A percentile compares a stretch with the other conserved stretches of the same genome.
Evolutionary conservation across 192 early-diverging fungal genomes (phyloP).

Genomic region (Mortierella hygrophila): DNA sequence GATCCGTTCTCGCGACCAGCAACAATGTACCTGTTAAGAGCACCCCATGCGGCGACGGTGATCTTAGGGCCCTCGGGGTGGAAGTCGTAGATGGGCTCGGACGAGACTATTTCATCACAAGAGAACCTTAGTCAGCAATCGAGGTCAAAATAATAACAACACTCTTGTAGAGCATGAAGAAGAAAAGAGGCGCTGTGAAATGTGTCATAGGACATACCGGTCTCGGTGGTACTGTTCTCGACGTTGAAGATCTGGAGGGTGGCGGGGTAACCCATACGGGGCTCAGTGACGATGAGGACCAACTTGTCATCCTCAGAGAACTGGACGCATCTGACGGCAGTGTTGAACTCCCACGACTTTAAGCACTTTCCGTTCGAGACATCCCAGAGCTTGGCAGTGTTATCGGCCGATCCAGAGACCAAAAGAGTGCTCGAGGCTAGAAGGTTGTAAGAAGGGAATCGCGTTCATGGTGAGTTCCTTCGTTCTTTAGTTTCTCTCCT

Average conservation of each 20-base stretch:
- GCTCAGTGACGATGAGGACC: slow-evolving; percentile 95
- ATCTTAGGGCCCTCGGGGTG: slow-evolving; percentile 84
- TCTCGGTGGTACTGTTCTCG: slow-evolving; percentile 67
- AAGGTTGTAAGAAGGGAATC: background rate
- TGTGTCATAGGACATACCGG: slow-evolving; percentile 59
- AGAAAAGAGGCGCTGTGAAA: too few species aligned
- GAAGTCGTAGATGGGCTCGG: slow-evolving; percentile 82
- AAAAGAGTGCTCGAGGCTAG: slow-evolving; percentile 80
- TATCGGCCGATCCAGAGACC: slow-evolving; percentile 93
- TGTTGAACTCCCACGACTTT: slow-evolving; percentile 91
- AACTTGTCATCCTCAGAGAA: slow-evolving; percentile 92
- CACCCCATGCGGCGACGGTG: slow-evolving; percentile 93
- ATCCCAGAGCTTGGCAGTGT: slow-evolving; percentile 92
- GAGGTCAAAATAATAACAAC: background rate
- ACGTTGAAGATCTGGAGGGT: slow-evolving; percentile 89
- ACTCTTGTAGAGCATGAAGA: too few species aligned
- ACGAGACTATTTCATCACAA: slow-evolving; percentile 68
- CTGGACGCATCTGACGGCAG: slow-evolving; percentile 91
- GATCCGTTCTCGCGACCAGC: slow-evolving; percentile 95
- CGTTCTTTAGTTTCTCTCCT: background rate
- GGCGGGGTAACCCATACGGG: slow-evolving; percentile 91
- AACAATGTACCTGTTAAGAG: slow-evolving; percentile 93
- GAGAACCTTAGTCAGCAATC: background rate
- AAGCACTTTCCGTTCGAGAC: slow-evolving; percentile 92
- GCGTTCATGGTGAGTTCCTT: background rate